Evolutionary conservation across 208 protist species (phyloP), one percentile per base, ranked within the genome.

Genomic region (Trypanosomatidae sp.): DNA sequence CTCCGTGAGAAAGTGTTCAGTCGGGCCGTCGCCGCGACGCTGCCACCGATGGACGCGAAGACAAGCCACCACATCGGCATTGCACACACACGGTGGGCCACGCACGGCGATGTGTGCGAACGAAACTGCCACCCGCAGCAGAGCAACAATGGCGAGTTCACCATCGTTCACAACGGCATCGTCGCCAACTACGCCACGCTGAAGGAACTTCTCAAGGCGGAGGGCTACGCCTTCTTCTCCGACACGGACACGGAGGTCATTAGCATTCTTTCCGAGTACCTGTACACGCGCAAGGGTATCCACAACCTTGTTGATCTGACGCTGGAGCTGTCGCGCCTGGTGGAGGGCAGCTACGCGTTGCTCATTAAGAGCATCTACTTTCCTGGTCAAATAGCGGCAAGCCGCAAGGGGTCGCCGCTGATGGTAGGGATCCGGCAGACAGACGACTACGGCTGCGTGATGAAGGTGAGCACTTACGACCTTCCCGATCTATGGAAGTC

Each of bases 41-140:
- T 94, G 56, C 66, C 73, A 17, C 68, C 66, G 64, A 66, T 93
- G 72, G 77, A 90, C 46, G 83, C 73, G 1, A 33, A 25, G 33
- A 69, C 86, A 52, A 72, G 62, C 17, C 62, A 82, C 73, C 84
- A 91, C 71, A 64, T 93, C 41, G 96, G 92, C 41, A 97, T 99
- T 66, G 97, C 91, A 6, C 97, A 99, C 85, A 99, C 98, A 3
- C 91, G 98, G 69, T 99, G 98, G 98, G 98, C 98, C 9, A 99
- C 98, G 10, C 97, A 99, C 84, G 98, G 98, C 43, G 83, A 73
- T 25, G 96, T 98, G 10, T 92, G 83, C 39, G 88, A 94, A 67
- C n/a, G 66, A n/a, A 99, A 99, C 81, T 92, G 93, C 65, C 98
- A 99, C 74, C 98, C 98, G 28, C 93, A 98, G 64, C 62, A 84